A percentile compares a stretch with the other conserved stretches of the same genome.
phyloP scores from a whole-genome alignment of 2,329 filamentous ascomycete species.

The Akanthomyces uredinophilus region DNA sequence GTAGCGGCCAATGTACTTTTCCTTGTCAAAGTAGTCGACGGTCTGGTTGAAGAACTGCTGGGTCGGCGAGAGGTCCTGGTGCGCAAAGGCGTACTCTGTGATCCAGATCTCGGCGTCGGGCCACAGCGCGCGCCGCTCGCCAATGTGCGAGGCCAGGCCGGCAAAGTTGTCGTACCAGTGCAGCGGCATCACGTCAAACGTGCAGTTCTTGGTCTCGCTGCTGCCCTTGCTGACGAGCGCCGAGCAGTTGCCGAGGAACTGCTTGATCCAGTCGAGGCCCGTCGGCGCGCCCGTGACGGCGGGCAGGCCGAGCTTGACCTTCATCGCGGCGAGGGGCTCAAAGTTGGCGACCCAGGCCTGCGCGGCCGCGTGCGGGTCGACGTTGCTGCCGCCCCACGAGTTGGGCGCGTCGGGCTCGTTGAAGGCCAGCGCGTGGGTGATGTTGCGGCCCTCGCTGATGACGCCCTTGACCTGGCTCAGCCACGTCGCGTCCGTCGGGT shows the following conservation, averaged over 20 bases:
- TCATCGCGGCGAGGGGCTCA: constrained; percentile 59
- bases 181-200: constrained; percentile 57
- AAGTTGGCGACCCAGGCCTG: constrained; percentile 66
- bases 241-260: constrained; percentile 61
- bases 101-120: constrained; percentile 65
- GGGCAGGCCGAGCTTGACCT: constrained; percentile 65
- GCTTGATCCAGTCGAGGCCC: constrained; percentile 61
- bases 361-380: constrained; percentile 58
- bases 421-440: constrained; percentile 67
- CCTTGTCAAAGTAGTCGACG: constrained; percentile 58
- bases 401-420: constrained; percentile 68
- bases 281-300: constrained; percentile 58
- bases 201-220: constrained; percentile 44
- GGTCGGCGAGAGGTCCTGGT: constrained; percentile 51
- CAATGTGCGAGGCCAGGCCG: constrained; percentile 62
- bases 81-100: constrained; percentile 66
- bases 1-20: constrained; percentile 57
- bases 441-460: constrained; percentile 48
- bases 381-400: constrained; percentile 55
- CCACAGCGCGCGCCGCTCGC: constrained; percentile 44
- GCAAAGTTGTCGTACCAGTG: constrained; percentile 68
- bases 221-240: constrained; percentile 44
- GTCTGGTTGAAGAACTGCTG: constrained; percentile 65
- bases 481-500: constrained; percentile 53
- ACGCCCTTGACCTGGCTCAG: constrained; percentile 51